Evolutionary conservation across 176 grass and related monocot species (phyloP).

Genomic region (Oryza meyeriana): DNA sequence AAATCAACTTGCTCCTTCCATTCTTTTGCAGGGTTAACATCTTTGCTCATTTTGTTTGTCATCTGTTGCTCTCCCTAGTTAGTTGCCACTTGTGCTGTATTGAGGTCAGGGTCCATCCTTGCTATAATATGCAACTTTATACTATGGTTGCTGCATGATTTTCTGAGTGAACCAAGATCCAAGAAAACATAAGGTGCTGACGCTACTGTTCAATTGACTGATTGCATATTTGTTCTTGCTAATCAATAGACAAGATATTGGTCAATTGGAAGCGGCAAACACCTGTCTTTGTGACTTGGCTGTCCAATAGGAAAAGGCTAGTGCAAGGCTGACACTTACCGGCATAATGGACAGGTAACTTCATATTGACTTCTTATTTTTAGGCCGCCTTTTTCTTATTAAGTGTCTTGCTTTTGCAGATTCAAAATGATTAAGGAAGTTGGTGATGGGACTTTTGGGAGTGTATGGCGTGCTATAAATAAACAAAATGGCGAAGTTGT

Average conservation of each 20-base stretch:
- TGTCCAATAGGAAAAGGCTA: conserved; percentile 23
- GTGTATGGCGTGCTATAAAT: conserved; percentile 99
- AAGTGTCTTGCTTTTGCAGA: conserved; percentile 31
- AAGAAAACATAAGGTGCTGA: background rate
- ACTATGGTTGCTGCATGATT: conserved; percentile 15
- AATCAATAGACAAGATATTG: conserved; percentile 19
- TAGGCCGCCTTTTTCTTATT: conserved; percentile 14
- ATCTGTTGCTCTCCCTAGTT: conserved; percentile 46
- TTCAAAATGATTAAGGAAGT: conserved; percentile 99
- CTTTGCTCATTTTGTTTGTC: conserved; percentile 24
- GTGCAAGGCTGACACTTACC: background rate
- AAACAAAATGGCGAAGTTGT: conserved; percentile 97
- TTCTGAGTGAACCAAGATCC: conserved; percentile 22
- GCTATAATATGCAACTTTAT: conserved; percentile 22
- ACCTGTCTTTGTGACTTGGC: conserved; percentile 14
- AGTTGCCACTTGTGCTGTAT: conserved; percentile 35
- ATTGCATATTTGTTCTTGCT: background rate
- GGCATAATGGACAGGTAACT: conserved; percentile 60
- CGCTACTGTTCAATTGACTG: background rate
- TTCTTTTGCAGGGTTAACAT: conserved; percentile 49
- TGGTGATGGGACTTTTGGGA: conserved; percentile 98
- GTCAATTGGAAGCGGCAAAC: conserved; percentile 18
- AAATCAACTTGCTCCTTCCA: background rate
- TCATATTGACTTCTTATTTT: conserved; percentile 16
- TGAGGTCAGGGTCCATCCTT: conserved; percentile 33